Percentiles rank a stretch among this genome's conserved stretches.
phyloP scores from a whole-genome alignment of 306 rosid genomes.

The Ammopiptanthus mongolicus region DNA sequence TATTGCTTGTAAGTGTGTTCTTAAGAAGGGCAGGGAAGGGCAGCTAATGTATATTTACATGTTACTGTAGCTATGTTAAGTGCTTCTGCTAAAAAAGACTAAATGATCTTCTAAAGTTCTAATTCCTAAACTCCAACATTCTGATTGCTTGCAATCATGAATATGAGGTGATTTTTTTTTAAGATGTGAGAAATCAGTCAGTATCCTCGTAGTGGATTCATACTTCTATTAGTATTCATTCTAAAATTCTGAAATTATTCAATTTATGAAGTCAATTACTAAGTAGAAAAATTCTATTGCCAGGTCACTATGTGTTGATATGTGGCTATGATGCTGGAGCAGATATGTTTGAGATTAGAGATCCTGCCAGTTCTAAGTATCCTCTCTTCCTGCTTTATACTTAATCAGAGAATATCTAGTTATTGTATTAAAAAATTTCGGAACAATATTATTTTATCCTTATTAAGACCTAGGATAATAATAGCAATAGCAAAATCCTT shows the following conservation, averaged over 20 bases:
- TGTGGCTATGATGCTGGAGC: conserved; percentile 85
- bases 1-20: neutral
- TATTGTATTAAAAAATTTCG: neutral
- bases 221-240: conserved; percentile 1
- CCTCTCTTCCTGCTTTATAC: conserved; percentile 9
- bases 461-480: neutral
- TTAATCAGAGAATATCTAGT: neutral
- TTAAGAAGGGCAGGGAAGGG: neutral
- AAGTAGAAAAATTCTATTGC: conserved; percentile 18
- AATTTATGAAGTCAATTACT: conserved; percentile 5
- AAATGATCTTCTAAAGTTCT: neutral
- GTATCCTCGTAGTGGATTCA: neutral
- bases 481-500: neutral
- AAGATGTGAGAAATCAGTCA: neutral
- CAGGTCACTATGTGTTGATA: conserved; percentile 89
- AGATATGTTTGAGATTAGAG: conserved; percentile 97
- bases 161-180: neutral
- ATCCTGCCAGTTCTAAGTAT: conserved; percentile 87
- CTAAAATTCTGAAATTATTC: conserved; percentile 15
- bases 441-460: neutral
- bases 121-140: neutral
- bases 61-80: neutral
- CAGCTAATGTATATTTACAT: neutral
- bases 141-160: neutral
- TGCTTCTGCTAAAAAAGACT: conserved; percentile 4